These are phyloP conservation scores for Globisporangium carolinianum DNA, from an alignment of 352 stramenopile species.

Conservation along the genomic window DNA sequence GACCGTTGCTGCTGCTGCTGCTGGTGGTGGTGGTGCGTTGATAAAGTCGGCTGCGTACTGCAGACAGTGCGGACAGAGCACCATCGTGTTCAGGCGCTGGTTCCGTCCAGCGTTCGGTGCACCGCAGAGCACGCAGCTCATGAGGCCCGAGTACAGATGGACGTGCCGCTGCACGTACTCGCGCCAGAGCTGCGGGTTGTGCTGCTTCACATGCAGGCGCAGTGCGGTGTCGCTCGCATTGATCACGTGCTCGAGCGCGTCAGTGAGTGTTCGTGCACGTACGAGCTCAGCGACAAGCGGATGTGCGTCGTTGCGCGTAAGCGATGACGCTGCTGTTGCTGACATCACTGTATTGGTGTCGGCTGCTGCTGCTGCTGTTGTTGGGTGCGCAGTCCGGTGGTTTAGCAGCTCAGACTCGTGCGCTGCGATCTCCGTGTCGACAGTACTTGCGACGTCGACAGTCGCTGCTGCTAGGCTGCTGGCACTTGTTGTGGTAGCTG, in stretches of 20 bases:
- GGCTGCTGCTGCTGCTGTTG: too few species aligned
- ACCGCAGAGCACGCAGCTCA: constrained; percentile 32
- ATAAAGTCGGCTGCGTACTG: constrained; percentile 17
- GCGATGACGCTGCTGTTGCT: too few species aligned
- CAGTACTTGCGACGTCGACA: neutral
- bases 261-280: constrained; percentile 6
- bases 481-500: neutral
- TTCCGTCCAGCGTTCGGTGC: constrained; percentile 30
- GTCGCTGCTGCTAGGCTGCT: neutral
- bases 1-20: constrained; percentile 3
- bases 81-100: constrained; percentile 44
- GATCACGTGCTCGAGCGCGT: constrained; percentile 30
- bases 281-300: neutral
- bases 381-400: too few species aligned
- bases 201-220: constrained; percentile 22
- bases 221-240: constrained; percentile 16
- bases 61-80: constrained; percentile 42
- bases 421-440: neutral
- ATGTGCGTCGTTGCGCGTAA: too few species aligned
- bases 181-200: constrained; percentile 31
- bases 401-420: neutral
- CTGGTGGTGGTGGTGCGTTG: neutral
- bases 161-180: constrained; percentile 31
- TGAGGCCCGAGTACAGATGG: constrained; percentile 11
- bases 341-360: too few species aligned